Conservation (phyloP, 2,329 filamentous ascomycete genomes). For the Lachnellula suecica region DNA sequence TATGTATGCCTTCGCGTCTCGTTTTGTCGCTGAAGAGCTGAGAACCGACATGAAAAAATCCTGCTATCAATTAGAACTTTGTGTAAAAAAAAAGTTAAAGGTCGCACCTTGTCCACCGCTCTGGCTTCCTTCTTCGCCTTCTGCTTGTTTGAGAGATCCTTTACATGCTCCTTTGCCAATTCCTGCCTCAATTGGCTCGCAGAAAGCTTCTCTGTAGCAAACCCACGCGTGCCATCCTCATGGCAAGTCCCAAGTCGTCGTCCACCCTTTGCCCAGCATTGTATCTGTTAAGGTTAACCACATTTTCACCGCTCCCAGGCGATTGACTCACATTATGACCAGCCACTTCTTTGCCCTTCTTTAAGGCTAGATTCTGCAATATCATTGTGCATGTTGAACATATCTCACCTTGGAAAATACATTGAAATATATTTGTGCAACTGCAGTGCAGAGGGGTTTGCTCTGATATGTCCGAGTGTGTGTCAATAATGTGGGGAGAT, state of each 20-base stretch:
- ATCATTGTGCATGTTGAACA: slow-evolving; percentile 33
- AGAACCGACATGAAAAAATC: slow-evolving; percentile 86
- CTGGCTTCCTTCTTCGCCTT: slow-evolving; percentile 47
- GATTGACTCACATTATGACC: slow-evolving; percentile 32
- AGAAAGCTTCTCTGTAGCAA: slow-evolving; percentile 12
- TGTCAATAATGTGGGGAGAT: slow-evolving; percentile 4
- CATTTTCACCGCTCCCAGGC: slow-evolving; percentile 7
- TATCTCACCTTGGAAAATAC: slow-evolving; percentile 10
- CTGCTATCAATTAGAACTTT: slow-evolving; percentile 41
- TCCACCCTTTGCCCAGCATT: slow-evolving; percentile 24
- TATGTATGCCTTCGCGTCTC: slow-evolving; percentile 89
- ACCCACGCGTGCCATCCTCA: slow-evolving; percentile 11
- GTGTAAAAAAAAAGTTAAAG: not conserved
- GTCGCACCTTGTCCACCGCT: slow-evolving; percentile 47
- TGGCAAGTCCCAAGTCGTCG: slow-evolving; percentile 2
- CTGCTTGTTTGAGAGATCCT: slow-evolving; percentile 27
- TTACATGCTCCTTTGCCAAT: slow-evolving; percentile 28
- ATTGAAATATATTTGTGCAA: slow-evolving; percentile 7
- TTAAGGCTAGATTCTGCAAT: slow-evolving; percentile 31
- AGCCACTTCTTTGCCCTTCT: slow-evolving; percentile 32
- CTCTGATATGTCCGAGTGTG: slow-evolving; percentile 6
- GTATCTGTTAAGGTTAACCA: slow-evolving; percentile 24
- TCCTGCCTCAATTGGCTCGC: slow-evolving; percentile 27
- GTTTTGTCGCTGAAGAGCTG: slow-evolving; percentile 84
- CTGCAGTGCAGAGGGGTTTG: slow-evolving; percentile 4